phyloP scores from a whole-genome alignment of 139 green algal genomes.

The Marvania coccoides region DNA sequence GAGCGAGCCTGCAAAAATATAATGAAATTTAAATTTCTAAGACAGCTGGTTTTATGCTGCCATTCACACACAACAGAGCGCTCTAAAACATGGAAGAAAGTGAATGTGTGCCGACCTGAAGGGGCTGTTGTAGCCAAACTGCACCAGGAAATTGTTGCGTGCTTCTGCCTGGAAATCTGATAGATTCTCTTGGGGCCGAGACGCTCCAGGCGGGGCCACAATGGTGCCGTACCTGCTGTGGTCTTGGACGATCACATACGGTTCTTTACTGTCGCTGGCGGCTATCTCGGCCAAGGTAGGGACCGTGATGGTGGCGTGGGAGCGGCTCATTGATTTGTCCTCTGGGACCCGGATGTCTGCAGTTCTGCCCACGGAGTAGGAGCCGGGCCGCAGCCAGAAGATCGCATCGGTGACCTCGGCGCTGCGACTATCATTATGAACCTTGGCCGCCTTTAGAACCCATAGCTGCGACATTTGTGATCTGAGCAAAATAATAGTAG shows the following conservation, averaged over 20 bases:
- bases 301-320: neutral
- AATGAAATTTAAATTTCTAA: neutral
- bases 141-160: too few species aligned
- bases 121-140: too few species aligned
- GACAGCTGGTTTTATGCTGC: too few species aligned
- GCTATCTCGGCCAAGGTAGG: neutral
- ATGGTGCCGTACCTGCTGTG: neutral
- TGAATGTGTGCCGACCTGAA: too few species aligned
- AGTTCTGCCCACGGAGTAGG: neutral
- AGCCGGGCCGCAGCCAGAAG: neutral
- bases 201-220: too few species aligned
- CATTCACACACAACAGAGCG: too few species aligned
- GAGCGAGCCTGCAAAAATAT: neutral
- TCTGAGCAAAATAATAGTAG: too few species aligned
- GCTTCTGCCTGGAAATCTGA: too few species aligned
- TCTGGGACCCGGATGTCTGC: neutral
- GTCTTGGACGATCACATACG: neutral
- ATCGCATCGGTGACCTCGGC: neutral
- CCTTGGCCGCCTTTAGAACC: neutral
- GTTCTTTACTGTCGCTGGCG: neutral
- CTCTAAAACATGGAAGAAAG: too few species aligned
- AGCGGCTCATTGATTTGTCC: neutral
- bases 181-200: too few species aligned
- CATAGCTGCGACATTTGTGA: neutral
- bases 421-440: neutral